phyloP scores from a whole-genome alignment of 2,329 filamentous ascomycete species.

The Calonectria pseudoreteaudii region DNA sequence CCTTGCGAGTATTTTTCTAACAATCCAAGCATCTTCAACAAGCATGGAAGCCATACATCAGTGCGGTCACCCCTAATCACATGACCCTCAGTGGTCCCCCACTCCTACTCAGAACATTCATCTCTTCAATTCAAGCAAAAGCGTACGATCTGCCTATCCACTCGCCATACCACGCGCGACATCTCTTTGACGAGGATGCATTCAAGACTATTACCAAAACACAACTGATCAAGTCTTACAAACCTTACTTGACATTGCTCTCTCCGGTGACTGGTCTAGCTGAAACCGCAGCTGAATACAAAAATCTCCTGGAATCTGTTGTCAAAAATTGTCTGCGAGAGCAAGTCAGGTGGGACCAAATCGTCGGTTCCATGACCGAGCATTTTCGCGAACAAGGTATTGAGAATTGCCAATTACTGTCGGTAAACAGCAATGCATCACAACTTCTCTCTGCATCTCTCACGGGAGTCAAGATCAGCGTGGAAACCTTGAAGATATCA shows the following conservation, averaged over 20 bases:
- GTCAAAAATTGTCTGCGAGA: slow-evolving; percentile 23
- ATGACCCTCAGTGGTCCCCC: slow-evolving; percentile 42
- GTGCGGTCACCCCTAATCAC: slow-evolving; percentile 36
- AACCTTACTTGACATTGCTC: slow-evolving; percentile 6
- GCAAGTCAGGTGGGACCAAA: slow-evolving; percentile 26
- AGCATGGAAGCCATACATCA: slow-evolving; percentile 36
- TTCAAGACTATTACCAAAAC: not conserved
- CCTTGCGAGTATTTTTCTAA: not conserved
- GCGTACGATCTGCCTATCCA: slow-evolving; percentile 32
- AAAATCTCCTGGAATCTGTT: slow-evolving; percentile 2
- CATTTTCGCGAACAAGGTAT: not conserved
- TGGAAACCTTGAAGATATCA: slow-evolving; percentile 14
- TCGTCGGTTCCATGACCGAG: slow-evolving; percentile 3
- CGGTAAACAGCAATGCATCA: slow-evolving; percentile 29
- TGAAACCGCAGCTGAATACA: slow-evolving; percentile 3
- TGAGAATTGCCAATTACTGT: slow-evolving; percentile 19
- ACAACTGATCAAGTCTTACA: not conserved
- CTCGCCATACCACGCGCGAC: slow-evolving; percentile 40
- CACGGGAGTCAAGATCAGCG: slow-evolving; percentile 6
- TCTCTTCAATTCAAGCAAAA: slow-evolving; percentile 24
- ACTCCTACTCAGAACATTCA: slow-evolving; percentile 28
- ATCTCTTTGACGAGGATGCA: slow-evolving; percentile 33
- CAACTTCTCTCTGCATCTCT: slow-evolving; percentile 29
- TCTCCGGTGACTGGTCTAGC: slow-evolving; percentile 21
- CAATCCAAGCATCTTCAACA: slow-evolving; percentile 13